Evolutionary conservation across 768 basidiomycete species (phyloP).

Genomic region (Phylloporus arenicola): DNA sequence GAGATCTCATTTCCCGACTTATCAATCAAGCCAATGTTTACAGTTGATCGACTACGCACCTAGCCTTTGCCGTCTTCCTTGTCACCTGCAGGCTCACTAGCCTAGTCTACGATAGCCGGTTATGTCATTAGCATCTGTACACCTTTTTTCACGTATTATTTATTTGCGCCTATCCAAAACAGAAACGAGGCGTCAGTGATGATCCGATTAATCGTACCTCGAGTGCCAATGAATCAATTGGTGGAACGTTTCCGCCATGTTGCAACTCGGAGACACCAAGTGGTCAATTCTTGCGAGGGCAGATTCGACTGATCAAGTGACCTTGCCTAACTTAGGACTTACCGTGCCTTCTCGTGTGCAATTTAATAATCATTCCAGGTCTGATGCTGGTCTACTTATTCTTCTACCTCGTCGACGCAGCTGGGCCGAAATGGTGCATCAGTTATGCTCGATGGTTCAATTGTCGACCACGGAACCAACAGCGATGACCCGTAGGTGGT

Average conservation of each 20-base stretch:
- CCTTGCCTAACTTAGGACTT: background rate
- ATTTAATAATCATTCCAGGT: background rate
- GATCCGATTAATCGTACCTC: too few relatives aligned
- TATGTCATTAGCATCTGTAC: background rate
- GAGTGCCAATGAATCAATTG: too few relatives aligned
- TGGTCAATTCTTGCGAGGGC: background rate
- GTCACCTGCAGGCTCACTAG: background rate
- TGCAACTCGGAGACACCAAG: too few relatives aligned
- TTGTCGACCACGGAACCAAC: too few relatives aligned
- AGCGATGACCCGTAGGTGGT: too few relatives aligned
- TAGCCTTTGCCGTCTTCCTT: background rate
- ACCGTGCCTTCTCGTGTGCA: background rate
- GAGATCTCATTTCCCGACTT: constrained; percentile 7
- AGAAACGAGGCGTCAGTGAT: too few relatives aligned
- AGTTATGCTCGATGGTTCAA: too few relatives aligned
- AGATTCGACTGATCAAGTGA: background rate
- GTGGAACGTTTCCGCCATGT: too few relatives aligned
- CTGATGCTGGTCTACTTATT: too few relatives aligned
- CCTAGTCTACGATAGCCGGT: constrained; percentile 2
- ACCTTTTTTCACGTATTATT: background rate
- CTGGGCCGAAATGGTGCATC: too few relatives aligned
- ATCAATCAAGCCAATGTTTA: too few relatives aligned
- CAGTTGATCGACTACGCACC: background rate
- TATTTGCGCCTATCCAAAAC: background rate
- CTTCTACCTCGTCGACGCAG: background rate